Conservation (phyloP, 1,284 basidiomycete genomes). For the Ceratorhiza oryzae-sativae region DNA sequence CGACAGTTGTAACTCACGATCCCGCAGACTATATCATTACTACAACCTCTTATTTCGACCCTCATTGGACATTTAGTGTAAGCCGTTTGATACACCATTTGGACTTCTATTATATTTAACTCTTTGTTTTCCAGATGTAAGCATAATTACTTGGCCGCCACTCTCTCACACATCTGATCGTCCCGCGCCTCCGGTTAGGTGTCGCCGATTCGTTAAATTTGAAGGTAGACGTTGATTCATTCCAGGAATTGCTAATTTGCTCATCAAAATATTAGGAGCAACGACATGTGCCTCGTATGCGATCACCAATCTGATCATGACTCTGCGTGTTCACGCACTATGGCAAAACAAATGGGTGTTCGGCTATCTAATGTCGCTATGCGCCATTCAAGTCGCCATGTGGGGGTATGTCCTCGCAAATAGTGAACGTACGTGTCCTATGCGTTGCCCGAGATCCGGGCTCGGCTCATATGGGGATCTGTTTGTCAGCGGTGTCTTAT, state of each 20-base stretch:
- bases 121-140: slow-evolving; percentile 5
- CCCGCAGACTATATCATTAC: slow-evolving; percentile 21
- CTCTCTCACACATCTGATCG: neutral
- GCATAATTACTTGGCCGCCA: neutral
- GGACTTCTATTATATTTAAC: neutral
- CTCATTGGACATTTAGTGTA: slow-evolving; percentile 25
- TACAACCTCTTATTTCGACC: slow-evolving; percentile 32
- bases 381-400: slow-evolving; percentile 21
- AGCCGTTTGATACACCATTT: neutral
- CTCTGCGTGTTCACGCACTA: slow-evolving; percentile 27
- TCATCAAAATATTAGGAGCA: neutral
- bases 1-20: neutral
- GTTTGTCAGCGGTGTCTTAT: slow-evolving; percentile 18
- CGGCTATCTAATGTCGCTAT: slow-evolving; percentile 10
- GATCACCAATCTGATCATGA: slow-evolving; percentile 28
- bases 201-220: slow-evolving; percentile 29
- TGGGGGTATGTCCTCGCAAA: slow-evolving; percentile 25
- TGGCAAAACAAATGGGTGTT: slow-evolving; percentile 37
- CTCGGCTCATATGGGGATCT: neutral
- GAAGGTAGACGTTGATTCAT: slow-evolving; percentile 1
- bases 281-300: slow-evolving; percentile 31
- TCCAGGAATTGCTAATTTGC: neutral
- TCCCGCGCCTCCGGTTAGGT: neutral
- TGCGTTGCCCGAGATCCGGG: neutral
- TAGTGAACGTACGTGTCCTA: slow-evolving; percentile 28